A percentile compares a stretch with the other conserved stretches of the same genome.
Conservation (phyloP, 768 basidiomycete genomes). For the Piloderma croceum region DNA sequence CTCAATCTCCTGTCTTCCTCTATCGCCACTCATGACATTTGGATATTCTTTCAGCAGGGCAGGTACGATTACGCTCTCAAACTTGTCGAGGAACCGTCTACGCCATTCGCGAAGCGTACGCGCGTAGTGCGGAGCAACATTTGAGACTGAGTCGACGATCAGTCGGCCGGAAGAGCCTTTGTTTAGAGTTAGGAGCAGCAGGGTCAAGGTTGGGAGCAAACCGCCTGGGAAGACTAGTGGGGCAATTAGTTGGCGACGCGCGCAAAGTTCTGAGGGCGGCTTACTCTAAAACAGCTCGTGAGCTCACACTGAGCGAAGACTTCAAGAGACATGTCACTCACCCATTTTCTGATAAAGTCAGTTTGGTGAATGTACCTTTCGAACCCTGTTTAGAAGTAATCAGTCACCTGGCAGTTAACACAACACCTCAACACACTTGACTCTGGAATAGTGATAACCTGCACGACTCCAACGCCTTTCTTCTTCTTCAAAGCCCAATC, state of each 20-base stretch:
- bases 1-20: conserved; percentile 51
- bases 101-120: conserved; percentile 77
- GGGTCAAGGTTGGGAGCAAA: conserved; percentile 59
- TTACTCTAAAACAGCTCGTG: conserved; percentile 8
- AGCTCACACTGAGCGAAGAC: neutral
- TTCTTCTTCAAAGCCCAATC: conserved; percentile 61
- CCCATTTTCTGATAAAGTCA: conserved; percentile 80
- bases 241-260: neutral
- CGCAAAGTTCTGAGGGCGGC: neutral
- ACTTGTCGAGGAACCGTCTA: conserved; percentile 50
- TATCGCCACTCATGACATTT: conserved; percentile 40
- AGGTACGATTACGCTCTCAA: conserved; percentile 53
- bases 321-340: conserved; percentile 26
- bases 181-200: conserved; percentile 44
- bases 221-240: conserved; percentile 62
- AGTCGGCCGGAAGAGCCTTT: conserved; percentile 50
- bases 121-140: conserved; percentile 73
- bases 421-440: conserved; percentile 40
- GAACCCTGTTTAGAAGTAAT: conserved; percentile 34
- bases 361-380: conserved; percentile 51
- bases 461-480: conserved; percentile 60
- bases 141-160: conserved; percentile 57
- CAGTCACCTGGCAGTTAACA: conserved; percentile 6
- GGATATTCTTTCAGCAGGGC: conserved; percentile 57
- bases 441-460: conserved; percentile 74